phyloP scores from a whole-genome alignment of 1,284 basidiomycete species.

The Pisolithus thermaeus region DNA sequence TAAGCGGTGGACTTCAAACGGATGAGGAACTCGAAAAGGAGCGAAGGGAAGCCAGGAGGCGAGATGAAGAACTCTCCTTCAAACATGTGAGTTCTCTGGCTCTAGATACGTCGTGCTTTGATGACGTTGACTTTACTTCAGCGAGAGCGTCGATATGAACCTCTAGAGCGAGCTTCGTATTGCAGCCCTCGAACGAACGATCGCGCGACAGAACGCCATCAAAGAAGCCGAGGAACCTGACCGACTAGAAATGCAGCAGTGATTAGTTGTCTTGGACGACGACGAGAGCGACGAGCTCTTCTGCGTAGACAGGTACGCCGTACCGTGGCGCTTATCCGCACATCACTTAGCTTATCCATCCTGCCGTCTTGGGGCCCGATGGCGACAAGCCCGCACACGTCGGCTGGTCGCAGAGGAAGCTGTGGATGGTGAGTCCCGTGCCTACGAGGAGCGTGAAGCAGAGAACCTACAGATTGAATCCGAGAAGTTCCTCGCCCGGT shows the following conservation, averaged over 20 bases:
- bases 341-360: neutral
- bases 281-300: conserved; percentile 85
- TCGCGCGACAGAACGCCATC: conserved; percentile 39
- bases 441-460: conserved; percentile 77
- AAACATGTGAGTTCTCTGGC: conserved; percentile 61
- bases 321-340: neutral
- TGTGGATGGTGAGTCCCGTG: conserved; percentile 74
- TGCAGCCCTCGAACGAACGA: conserved; percentile 37
- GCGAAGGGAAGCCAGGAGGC: conserved; percentile 62
- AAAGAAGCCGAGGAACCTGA: conserved; percentile 74
- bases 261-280: conserved; percentile 83
- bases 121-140: conserved; percentile 21
- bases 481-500: conserved; percentile 80
- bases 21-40: conserved; percentile 84
- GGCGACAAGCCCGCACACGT: conserved; percentile 66
- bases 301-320: conserved; percentile 71
- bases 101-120: neutral
- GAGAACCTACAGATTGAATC: conserved; percentile 81
- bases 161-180: conserved; percentile 69
- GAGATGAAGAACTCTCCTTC: conserved; percentile 78
- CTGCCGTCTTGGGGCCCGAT: conserved; percentile 47
- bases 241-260: conserved; percentile 61
- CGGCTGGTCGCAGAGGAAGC: conserved; percentile 69
- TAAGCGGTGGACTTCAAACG: conserved; percentile 50
- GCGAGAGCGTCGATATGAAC: conserved; percentile 54